These are phyloP conservation scores for Solanum etuberosum DNA, from an alignment of 257 asterid species.

Conservation along the genomic window DNA sequence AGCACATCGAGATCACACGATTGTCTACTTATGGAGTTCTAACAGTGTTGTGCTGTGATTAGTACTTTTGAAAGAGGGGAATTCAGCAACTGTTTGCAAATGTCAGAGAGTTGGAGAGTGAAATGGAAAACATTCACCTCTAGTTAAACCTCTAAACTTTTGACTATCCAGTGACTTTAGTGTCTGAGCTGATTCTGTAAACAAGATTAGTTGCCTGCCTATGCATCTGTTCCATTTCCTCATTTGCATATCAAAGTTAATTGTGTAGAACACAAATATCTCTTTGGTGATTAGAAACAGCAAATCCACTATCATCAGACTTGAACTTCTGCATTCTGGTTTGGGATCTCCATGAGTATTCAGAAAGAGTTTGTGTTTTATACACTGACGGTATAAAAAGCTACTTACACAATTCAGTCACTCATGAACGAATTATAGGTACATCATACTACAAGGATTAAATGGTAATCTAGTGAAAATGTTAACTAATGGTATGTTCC, in stretches of 20 bases:
- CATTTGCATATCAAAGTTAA: neutral
- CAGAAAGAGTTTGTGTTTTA: no score
- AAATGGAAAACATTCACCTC: neutral
- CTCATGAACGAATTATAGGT: neutral
- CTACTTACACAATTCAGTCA: neutral
- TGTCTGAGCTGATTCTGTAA: neutral
- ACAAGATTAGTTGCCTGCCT: neutral
- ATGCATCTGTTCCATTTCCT: neutral
- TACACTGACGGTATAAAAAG: neutral
- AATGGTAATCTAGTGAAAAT: neutral
- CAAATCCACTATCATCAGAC: neutral
- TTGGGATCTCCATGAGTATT: neutral
- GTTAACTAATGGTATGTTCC: neutral
- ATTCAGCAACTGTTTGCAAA: neutral
- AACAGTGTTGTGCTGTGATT: conserved; percentile 15
- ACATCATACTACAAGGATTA: neutral
- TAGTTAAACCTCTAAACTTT: neutral
- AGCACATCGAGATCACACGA: conserved; percentile 6
- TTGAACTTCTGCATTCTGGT: neutral
- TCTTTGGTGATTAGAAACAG: neutral
- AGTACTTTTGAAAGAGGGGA: conserved; percentile 7
- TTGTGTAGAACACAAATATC: neutral
- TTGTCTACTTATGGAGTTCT: conserved; percentile 18
- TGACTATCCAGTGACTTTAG: neutral
- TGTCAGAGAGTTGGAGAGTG: conserved; percentile 17